Evolutionary conservation across 2,329 filamentous ascomycete species (phyloP).

Genomic region (Colletotrichum abscissum): DNA sequence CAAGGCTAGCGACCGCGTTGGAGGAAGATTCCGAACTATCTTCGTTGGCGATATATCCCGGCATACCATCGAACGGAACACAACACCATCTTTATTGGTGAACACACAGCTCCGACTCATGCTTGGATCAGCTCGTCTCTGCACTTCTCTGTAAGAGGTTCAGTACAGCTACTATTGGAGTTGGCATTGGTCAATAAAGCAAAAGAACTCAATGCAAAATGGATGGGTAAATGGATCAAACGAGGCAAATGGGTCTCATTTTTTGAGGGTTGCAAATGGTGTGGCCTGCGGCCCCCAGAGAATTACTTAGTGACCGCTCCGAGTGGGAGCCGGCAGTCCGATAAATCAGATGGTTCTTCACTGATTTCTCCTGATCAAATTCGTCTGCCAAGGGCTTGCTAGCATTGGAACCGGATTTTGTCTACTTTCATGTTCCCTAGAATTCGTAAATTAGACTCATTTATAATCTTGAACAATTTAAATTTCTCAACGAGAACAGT

Average conservation of each 20-base stretch:
- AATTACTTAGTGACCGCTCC: no score
- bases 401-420: no score
- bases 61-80: constrained; percentile 46
- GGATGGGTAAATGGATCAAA: constrained; percentile 41
- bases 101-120: constrained; percentile 48
- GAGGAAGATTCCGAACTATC: constrained; percentile 68
- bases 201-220: constrained; percentile 38
- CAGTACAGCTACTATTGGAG: constrained; percentile 43
- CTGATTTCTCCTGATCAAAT: no score
- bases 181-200: constrained; percentile 40
- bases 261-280: background rate
- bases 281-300: no score
- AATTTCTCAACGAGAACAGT: no score
- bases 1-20: constrained; percentile 66
- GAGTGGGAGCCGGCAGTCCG: no score
- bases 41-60: constrained; percentile 61
- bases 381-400: no score
- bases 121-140: constrained; percentile 46
- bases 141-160: constrained; percentile 44
- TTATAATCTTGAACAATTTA: no score
- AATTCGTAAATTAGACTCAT: no score
- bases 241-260: background rate
- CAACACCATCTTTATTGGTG: constrained; percentile 49
- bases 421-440: no score
- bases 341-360: no score